Percentiles rank a stretch among this genome's conserved stretches.
phyloP scores from a whole-genome alignment of 1,139 yeast species.

The Insectozyma bohioensis region DNA sequence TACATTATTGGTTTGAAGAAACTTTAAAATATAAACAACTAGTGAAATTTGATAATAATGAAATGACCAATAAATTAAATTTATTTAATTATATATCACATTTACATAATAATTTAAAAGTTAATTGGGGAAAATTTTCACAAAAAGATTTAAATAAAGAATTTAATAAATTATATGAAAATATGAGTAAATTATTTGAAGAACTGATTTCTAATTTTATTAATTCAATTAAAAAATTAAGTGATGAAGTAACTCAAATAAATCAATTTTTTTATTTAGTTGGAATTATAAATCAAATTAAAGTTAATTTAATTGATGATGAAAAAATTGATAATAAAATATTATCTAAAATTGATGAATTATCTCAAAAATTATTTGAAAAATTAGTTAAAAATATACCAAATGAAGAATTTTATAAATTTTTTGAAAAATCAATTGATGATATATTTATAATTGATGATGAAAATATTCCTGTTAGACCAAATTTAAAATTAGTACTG shows the following conservation, averaged over 20 bases:
- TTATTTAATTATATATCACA: slow-evolving; percentile 15
- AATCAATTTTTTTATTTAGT: slow-evolving; percentile 10
- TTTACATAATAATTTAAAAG: slow-evolving; percentile 7
- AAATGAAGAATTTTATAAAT: slow-evolving; percentile 10
- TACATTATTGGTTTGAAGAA: slow-evolving; percentile 26
- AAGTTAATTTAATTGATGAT: slow-evolving; percentile 5
- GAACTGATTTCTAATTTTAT: slow-evolving; percentile 12
- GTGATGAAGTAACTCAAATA: slow-evolving; percentile 12
- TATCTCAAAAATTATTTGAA: slow-evolving; percentile 2
- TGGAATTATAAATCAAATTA: slow-evolving; percentile 9
- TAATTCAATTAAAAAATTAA: slow-evolving; percentile 8
- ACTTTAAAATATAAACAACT: slow-evolving; percentile 13
- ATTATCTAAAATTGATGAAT: not conserved
- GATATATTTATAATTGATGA: slow-evolving; percentile 6
- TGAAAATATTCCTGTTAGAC: slow-evolving; percentile 20
- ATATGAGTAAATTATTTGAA: slow-evolving; percentile 15
- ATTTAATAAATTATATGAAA: slow-evolving; percentile 13
- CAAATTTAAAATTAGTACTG: slow-evolving; percentile 24
- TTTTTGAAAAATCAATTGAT: slow-evolving; percentile 10
- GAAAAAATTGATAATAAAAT: not conserved
- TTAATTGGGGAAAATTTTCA: slow-evolving; percentile 18
- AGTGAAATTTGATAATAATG: slow-evolving; percentile 5
- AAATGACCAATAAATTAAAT: slow-evolving; percentile 9
- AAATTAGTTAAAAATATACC: slow-evolving; percentile 8
- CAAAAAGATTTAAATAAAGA: slow-evolving; percentile 10